Conservation (phyloP, 2,329 filamentous ascomycete genomes). For the Capronia americana region DNA sequence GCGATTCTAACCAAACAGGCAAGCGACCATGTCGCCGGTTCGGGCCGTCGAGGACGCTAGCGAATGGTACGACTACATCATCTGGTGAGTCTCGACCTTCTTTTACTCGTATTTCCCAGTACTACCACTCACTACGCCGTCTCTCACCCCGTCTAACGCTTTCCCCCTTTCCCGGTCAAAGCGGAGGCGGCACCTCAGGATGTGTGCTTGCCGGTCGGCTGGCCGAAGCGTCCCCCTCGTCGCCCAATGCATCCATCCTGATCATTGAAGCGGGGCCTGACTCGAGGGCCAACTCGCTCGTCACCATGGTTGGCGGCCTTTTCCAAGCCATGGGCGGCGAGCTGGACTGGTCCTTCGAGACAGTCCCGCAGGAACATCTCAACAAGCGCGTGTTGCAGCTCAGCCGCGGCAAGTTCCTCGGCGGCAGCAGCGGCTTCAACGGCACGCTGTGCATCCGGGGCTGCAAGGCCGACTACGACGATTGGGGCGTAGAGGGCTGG, state of each 20-base stretch:
- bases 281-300: slow-evolving; percentile 51
- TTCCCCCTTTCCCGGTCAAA: not conserved
- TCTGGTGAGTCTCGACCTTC: slow-evolving; percentile 41
- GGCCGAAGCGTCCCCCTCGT: slow-evolving; percentile 46
- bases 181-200: slow-evolving; percentile 53
- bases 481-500: slow-evolving; percentile 60
- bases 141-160: not conserved
- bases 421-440: slow-evolving; percentile 52
- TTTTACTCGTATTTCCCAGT: not conserved
- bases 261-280: slow-evolving; percentile 57
- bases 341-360: slow-evolving; percentile 55
- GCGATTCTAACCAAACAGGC: not conserved
- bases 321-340: slow-evolving; percentile 51
- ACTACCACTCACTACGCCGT: not conserved
- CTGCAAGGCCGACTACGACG: slow-evolving; percentile 56
- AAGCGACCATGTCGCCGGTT: slow-evolving; percentile 7
- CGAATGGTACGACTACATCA: slow-evolving; percentile 37
- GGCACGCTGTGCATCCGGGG: slow-evolving; percentile 54
- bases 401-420: slow-evolving; percentile 51
- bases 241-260: slow-evolving; percentile 48
- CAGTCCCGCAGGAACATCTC: slow-evolving; percentile 48
- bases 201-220: slow-evolving; percentile 57
- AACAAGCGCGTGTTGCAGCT: slow-evolving; percentile 48
- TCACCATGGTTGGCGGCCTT: slow-evolving; percentile 59
- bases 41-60: slow-evolving; percentile 4